phyloP scores from a whole-genome alignment of 225 moss, liverwort and hornwort species.

The Thuidium tamariscinum region DNA sequence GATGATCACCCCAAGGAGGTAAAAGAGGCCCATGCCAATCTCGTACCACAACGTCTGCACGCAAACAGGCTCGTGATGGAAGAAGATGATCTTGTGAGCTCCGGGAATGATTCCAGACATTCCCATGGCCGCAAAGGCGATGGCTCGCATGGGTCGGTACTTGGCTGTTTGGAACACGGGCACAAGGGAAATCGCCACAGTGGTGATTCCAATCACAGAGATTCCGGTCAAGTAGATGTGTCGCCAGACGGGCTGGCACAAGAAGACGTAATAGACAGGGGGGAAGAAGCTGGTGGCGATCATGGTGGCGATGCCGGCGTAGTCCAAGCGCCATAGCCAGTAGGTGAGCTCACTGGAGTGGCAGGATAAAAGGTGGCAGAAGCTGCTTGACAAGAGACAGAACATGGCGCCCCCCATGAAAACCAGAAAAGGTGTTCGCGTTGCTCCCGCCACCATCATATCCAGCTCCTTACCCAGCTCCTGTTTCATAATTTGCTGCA shows the following conservation, averaged over 20 bases:
- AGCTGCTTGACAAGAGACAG: constrained; percentile 75
- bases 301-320: constrained; percentile 92
- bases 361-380: constrained; percentile 88
- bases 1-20: constrained; percentile 59
- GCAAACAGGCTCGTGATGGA: constrained; percentile 55
- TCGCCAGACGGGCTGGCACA: constrained; percentile 82
- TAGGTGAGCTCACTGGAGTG: constrained; percentile 64
- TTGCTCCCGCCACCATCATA: constrained; percentile 55
- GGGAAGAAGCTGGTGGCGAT: constrained; percentile 96
- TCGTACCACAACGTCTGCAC: constrained; percentile 69
- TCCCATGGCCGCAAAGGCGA: constrained; percentile 83
- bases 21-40: constrained; percentile 68
- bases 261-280: constrained; percentile 83
- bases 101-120: constrained; percentile 73
- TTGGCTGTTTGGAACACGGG: constrained; percentile 77
- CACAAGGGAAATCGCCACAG: constrained; percentile 49
- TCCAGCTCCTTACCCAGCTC: constrained; percentile 66
- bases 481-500: constrained; percentile 61
- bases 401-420: constrained; percentile 91
- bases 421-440: constrained; percentile 73
- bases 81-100: constrained; percentile 70
- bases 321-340: constrained; percentile 80
- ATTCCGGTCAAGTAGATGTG: constrained; percentile 69
- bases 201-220: constrained; percentile 43
- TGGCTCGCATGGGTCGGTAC: constrained; percentile 60